phyloP scores from a whole-genome alignment of 2,329 filamentous ascomycete species.

The Chaetomiaceae sp. region DNA sequence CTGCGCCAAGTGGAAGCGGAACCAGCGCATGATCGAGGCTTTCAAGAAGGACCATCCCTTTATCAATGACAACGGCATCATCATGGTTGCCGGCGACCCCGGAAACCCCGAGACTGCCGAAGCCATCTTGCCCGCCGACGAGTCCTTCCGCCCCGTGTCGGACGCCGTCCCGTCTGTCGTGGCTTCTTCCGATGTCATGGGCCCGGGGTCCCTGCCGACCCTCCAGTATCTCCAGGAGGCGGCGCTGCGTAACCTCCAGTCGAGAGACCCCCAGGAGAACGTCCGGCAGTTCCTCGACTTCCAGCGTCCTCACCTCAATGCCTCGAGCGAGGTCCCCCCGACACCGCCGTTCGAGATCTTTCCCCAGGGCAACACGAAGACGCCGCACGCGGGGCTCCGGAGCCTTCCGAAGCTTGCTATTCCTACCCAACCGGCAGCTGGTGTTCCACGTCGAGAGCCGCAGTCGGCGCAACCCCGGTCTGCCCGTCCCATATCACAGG shows the following conservation, averaged over 20 bases:
- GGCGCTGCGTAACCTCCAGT: constrained; percentile 62
- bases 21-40: constrained; percentile 70
- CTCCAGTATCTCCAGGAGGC: constrained; percentile 70
- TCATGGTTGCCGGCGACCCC: constrained; percentile 73
- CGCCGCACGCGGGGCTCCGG: constrained; percentile 49
- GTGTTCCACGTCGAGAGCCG: constrained; percentile 28
- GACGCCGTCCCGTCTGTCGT: constrained; percentile 77
- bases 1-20: constrained; percentile 75
- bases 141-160: constrained; percentile 61
- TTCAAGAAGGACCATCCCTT: constrained; percentile 73
- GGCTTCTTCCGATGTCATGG: constrained; percentile 86
- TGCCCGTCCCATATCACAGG: constrained; percentile 24
- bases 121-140: constrained; percentile 50
- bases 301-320: constrained; percentile 55
- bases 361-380: constrained; percentile 37
- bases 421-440: constrained; percentile 36
- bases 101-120: constrained; percentile 66
- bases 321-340: constrained; percentile 55
- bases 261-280: constrained; percentile 82
- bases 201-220: constrained; percentile 58
- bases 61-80: constrained; percentile 57
- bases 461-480: constrained; percentile 24
- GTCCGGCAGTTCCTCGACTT: constrained; percentile 87
- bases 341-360: constrained; percentile 66
- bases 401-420: constrained; percentile 60